Conservation (phyloP, 2,329 filamentous ascomycete species). For the Amauroascus niger region DNA sequence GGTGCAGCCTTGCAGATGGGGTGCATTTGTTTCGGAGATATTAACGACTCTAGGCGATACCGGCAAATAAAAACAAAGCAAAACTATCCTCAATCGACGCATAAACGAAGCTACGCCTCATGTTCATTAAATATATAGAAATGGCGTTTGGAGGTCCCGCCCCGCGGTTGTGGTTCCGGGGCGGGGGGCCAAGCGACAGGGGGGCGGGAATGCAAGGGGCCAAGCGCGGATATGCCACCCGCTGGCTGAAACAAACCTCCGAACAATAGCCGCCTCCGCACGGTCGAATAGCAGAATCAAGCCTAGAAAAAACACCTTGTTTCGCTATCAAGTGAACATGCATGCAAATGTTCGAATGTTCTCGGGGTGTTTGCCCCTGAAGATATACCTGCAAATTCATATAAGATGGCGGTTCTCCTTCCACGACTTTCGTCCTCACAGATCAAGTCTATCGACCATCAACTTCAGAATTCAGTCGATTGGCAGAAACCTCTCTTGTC, state of each 20-base stretch:
- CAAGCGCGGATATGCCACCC: neutral
- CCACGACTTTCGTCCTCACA: too few species aligned
- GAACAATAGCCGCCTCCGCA: neutral
- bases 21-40: neutral
- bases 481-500: neutral
- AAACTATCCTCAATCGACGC: neutral
- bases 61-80: neutral
- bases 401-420: neutral
- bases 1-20: neutral
- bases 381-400: neutral
- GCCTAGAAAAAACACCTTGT: too few species aligned
- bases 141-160: neutral
- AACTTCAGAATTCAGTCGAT: neutral
- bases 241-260: neutral
- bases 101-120: neutral
- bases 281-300: too few species aligned
- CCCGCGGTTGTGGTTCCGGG: neutral
- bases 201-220: neutral
- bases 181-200: neutral
- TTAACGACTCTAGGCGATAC: neutral
- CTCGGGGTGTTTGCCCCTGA: neutral
- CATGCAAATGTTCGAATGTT: too few species aligned
- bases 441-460: too few species aligned
- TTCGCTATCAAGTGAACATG: too few species aligned
- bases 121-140: neutral